These are phyloP conservation scores for Dactylellina haptotyla DNA, from an alignment of 2,329 filamentous ascomycete species.

Conservation along the genomic window DNA sequence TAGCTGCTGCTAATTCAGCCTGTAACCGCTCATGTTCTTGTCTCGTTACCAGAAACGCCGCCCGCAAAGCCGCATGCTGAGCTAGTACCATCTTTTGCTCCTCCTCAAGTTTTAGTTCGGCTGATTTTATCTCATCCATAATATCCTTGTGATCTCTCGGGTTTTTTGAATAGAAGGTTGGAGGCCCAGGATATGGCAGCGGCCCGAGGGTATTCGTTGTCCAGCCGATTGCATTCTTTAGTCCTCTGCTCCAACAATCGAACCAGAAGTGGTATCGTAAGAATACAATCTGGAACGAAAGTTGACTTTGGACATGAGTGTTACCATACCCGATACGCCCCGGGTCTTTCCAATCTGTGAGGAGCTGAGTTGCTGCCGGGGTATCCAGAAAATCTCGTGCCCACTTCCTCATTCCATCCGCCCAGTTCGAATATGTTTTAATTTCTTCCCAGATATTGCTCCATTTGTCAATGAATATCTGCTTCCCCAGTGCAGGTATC, in stretches of 20 bases:
- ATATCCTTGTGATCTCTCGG: no score
- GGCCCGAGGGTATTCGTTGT: conserved; percentile 1
- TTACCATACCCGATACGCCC: background rate
- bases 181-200: background rate
- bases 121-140: background rate
- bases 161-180: background rate
- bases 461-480: conserved; percentile 3
- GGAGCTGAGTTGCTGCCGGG: background rate
- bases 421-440: background rate
- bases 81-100: background rate
- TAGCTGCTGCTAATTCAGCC: background rate
- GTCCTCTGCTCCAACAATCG: background rate
- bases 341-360: background rate
- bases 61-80: background rate
- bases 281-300: background rate
- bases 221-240: background rate
- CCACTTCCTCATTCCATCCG: background rate
- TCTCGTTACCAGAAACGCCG: background rate
- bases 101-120: background rate
- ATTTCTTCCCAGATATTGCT: background rate
- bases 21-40: background rate
- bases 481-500: conserved; percentile 3
- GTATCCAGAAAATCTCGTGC: background rate
- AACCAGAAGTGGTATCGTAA: background rate
- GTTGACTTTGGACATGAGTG: background rate